Evolutionary conservation across 75 land plant genomes (phyloP), one percentile per base, ranked within the genome.

Genomic region (Chamaecyparis obtusa): DNA sequence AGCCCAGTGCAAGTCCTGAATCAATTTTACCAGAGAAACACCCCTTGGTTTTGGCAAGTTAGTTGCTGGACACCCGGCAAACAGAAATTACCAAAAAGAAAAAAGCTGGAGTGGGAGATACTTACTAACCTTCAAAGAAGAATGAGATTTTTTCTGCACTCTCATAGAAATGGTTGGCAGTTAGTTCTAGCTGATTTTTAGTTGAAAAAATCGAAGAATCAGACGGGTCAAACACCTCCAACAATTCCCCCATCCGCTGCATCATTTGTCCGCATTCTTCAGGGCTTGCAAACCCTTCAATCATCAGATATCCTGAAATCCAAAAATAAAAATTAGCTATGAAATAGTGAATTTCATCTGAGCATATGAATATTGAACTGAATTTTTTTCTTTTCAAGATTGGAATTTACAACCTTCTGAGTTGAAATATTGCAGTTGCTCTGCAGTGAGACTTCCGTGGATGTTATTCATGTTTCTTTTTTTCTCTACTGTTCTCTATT

Each of bases 121-220:
- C 51, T 51, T 51, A 81, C 30, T 43, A 80, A 96, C 99, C 99
- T 87, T 98, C 99, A 87, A 98, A 98, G 92, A 98, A 98, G 55
- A 95, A 98, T 3, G 99, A 98, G 64, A 98, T 93, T 43, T 95
- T 95, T 84, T 95, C 96, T 14, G 99, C 97, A 87, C 99, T 98
- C 51, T 98, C 93, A 44, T 88, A 93, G 90, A 98, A 98, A 91
- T 98, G 94, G 46, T 92, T 83, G 86, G 93, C 96, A 13, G 88
- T 93, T 80, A 80, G 33, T 27, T 94, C 86, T 27, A 92, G 97
- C 95, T 96, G 97, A 48, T 95, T 94, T 39, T 84, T 96, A 49
- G 99, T 91, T 54, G 99, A 98, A 90, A 98, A 98, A 72, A 96
- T 85, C 37, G 98, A 94, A 60, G 90, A 86, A 1, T 88, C 76